phyloP scores from a whole-genome alignment of 148 eudicot species.

The Drosera capensis region DNA sequence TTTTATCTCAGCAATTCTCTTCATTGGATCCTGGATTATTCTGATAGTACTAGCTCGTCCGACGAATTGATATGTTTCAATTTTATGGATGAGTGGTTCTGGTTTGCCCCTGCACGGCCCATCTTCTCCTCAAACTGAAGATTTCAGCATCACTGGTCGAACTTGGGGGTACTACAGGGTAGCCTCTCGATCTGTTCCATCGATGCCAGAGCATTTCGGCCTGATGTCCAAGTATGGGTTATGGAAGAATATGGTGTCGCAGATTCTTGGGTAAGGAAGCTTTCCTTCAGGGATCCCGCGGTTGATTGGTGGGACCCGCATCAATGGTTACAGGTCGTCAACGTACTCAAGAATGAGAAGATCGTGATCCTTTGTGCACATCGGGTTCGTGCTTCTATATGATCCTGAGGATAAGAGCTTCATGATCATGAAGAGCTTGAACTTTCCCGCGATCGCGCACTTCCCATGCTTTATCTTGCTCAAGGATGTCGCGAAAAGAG shows the following conservation, averaged over 20 bases:
- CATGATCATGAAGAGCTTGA: slow-evolving; percentile 1
- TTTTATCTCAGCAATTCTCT: slow-evolving; percentile 15
- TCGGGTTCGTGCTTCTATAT: slow-evolving; percentile 11
- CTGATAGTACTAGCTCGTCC: background rate
- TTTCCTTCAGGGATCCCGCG: slow-evolving; percentile 20
- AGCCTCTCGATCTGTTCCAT: slow-evolving; percentile 19
- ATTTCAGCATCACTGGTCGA: slow-evolving; percentile 14
- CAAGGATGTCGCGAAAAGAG: slow-evolving; percentile 9
- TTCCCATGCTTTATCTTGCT: slow-evolving; percentile 19
- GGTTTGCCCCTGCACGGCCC: slow-evolving; percentile 14
- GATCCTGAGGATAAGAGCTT: slow-evolving; percentile 5
- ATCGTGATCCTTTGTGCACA: slow-evolving; percentile 16
- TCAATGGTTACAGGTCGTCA: slow-evolving; percentile 22
- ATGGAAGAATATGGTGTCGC: slow-evolving; percentile 29
- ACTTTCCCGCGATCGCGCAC: slow-evolving; percentile 13
- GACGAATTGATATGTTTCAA: slow-evolving; percentile 18
- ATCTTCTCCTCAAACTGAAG: slow-evolving; percentile 1
- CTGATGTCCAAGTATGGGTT: slow-evolving; percentile 22
- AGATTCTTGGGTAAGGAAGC: slow-evolving; percentile 20
- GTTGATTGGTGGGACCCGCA: slow-evolving; percentile 33
- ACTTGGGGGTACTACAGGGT: slow-evolving; percentile 18
- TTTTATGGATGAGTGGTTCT: slow-evolving; percentile 21
- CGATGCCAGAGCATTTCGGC: slow-evolving; percentile 18
- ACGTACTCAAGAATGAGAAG: slow-evolving; percentile 7
- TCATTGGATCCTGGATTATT: slow-evolving; percentile 19